phyloP scores from a whole-genome alignment of 306 rosid genomes.

The Fragaria nilgerrensis region DNA sequence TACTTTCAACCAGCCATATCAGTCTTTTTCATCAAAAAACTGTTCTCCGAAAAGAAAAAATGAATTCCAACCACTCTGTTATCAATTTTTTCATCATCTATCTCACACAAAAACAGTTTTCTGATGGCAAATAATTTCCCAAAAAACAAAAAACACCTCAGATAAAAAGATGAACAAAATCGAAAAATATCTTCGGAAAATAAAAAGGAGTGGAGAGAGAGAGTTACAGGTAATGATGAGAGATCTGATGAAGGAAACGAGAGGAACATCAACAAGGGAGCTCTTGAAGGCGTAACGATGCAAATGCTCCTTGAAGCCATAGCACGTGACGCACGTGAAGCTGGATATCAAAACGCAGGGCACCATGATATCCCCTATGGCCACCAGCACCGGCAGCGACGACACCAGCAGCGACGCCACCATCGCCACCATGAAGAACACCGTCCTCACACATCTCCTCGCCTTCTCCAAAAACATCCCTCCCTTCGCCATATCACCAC shows the following conservation, averaged over 20 bases:
- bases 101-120: not conserved
- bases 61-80: not conserved
- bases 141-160: too few relatives aligned
- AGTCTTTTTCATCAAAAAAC: not conserved
- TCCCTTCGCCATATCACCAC: constrained; percentile 54
- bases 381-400: constrained; percentile 84
- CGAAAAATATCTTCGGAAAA: not conserved
- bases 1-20: not conserved
- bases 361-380: constrained; percentile 65
- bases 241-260: constrained; percentile 83
- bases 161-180: not conserved
- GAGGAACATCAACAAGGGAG: constrained; percentile 85
- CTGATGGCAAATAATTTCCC: not conserved
- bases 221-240: constrained; percentile 51
- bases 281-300: constrained; percentile 84
- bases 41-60: not conserved
- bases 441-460: constrained; percentile 68
- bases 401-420: constrained; percentile 70
- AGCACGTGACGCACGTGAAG: constrained; percentile 77
- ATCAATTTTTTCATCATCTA: not conserved
- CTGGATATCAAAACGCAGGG: constrained; percentile 71
- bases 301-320: constrained; percentile 62
- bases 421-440: constrained; percentile 83
- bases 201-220: constrained; percentile 2
- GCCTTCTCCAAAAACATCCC: constrained; percentile 65